A percentile compares a stretch with the other conserved stretches of the same genome.
phyloP scores from a whole-genome alignment of 1,284 basidiomycete genomes.

The Cystobasidiaceae sp. region DNA sequence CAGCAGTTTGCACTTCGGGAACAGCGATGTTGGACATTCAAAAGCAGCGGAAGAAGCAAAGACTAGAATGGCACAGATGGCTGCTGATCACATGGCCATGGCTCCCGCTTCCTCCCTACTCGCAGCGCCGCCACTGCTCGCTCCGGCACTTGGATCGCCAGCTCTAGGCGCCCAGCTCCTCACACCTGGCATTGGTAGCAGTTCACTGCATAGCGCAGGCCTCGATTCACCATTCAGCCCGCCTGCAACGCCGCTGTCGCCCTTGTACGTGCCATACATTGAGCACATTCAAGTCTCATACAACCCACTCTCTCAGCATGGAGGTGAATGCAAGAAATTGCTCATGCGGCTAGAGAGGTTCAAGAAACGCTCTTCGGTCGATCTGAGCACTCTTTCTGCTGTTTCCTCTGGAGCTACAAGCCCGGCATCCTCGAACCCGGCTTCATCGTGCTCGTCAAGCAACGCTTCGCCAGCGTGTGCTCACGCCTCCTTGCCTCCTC shows the following conservation, averaged over 20 bases:
- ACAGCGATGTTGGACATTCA: not conserved
- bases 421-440: too few species aligned
- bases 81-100: too few species aligned
- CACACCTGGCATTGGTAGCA: not conserved
- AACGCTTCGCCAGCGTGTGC: too few species aligned
- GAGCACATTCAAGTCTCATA: slow-evolving; percentile 16
- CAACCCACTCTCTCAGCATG: not conserved
- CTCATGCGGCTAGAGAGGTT: slow-evolving; percentile 17
- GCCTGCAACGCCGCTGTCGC: slow-evolving; percentile 10
- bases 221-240: not conserved
- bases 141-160: not conserved
- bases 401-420: not conserved
- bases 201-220: not conserved
- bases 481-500: too few species aligned
- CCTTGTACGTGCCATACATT: slow-evolving; percentile 8
- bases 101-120: not conserved
- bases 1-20: not conserved
- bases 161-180: not conserved
- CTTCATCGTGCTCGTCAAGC: not conserved
- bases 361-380: slow-evolving; percentile 1
- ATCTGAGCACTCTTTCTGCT: not conserved
- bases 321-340: slow-evolving; percentile 24
- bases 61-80: too few species aligned
- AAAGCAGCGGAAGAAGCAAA: too few species aligned
- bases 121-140: not conserved